A percentile compares a stretch with the other conserved stretches of the same genome.
Conservation (phyloP, 2,329 filamentous ascomycete genomes). For the Trichoderma lentiforme region DNA sequence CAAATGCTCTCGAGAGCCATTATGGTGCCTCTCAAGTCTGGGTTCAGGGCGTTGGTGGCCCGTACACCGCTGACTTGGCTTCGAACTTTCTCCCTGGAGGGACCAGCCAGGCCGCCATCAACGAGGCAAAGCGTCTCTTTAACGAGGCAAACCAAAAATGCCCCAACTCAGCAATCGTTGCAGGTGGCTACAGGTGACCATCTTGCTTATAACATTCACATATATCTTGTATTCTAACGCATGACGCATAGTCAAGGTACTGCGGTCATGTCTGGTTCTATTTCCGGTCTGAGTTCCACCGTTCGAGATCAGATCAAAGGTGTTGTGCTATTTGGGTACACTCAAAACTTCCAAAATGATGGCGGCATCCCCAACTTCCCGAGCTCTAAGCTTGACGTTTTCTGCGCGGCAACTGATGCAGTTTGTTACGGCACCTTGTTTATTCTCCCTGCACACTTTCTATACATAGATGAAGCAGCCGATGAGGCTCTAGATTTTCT, state of each 20-base stretch:
- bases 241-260: background rate
- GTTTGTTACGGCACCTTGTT: background rate
- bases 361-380: background rate
- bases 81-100: background rate
- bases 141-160: background rate
- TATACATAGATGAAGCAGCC: background rate
- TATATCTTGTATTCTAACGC: background rate
- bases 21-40: background rate
- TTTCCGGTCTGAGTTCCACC: background rate
- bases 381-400: background rate
- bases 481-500: background rate
- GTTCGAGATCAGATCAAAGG: background rate
- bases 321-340: background rate
- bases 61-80: background rate
- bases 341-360: background rate
- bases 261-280: background rate
- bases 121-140: background rate
- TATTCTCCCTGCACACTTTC: background rate
- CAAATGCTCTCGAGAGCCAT: background rate
- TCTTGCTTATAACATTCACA: background rate
- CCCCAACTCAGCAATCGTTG: background rate
- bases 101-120: background rate
- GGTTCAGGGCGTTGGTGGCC: background rate
- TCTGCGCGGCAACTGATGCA: background rate
- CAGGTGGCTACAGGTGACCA: background rate